Percentiles rank a stretch among this genome's conserved stretches.
These are phyloP conservation scores for Candolleomyces eurysporus DNA, from an alignment of 768 basidiomycete genomes.

Conservation along the genomic window DNA sequence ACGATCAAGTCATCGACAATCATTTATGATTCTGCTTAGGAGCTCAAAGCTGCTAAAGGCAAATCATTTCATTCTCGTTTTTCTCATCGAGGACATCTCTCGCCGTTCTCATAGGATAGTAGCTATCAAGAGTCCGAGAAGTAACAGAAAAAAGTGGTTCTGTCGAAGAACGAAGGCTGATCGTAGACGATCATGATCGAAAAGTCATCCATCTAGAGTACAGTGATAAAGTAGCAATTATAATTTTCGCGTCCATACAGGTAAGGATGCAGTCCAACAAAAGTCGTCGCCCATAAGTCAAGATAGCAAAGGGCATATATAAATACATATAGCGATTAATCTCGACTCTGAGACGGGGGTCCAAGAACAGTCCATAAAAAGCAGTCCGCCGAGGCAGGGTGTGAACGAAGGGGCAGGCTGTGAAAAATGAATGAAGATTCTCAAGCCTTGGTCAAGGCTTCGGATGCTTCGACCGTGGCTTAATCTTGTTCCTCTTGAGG, in stretches of 20 bases:
- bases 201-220: conserved; percentile 2
- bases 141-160: too few species aligned
- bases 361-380: too few species aligned
- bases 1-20: too few species aligned
- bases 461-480: conserved; percentile 45
- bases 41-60: too few species aligned
- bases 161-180: not conserved
- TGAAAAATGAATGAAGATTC: conserved; percentile 16
- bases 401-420: not conserved
- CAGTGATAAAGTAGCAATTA: conserved; percentile 6
- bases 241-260: not conserved
- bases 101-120: too few species aligned
- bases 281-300: not conserved
- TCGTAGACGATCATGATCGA: not conserved
- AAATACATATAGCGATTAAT: too few species aligned
- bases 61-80: too few species aligned
- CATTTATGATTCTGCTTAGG: too few species aligned
- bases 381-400: conserved; percentile 11
- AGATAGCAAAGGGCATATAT: not conserved
- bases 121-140: too few species aligned
- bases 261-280: not conserved
- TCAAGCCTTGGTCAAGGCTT: not conserved
- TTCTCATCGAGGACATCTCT: too few species aligned
- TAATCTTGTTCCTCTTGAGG: conserved; percentile 45
- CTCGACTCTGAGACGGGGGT: too few species aligned